Evolutionary conservation across 1,284 basidiomycete genomes (phyloP), one percentile per base, ranked within the genome.

Genomic region (Cerrena zonata): DNA sequence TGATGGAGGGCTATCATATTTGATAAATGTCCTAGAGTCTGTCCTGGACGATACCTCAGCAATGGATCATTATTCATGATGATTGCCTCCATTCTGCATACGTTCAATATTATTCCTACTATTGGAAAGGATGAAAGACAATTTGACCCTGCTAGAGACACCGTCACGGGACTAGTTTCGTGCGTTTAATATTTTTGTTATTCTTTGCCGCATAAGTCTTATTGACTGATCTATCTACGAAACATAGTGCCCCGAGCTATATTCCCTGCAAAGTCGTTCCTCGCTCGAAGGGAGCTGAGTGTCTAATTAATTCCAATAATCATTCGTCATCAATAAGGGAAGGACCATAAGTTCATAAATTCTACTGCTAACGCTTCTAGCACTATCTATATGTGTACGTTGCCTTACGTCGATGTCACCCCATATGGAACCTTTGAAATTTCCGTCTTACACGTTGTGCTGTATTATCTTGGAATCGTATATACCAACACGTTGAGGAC

Each of bases 41-140:
- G 51, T 26, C 51, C 51, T 3, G 51, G 51, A 3, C 25, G 47
- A 39, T 41, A 49, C 19, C 22, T 49, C 5, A 34, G 26, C 26
- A 37, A 51, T 13, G 25, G 30, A 4, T 43, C 52, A 5, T 26
- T 57, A 5, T 55, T 56, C 45, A 42, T 53, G 19, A 47, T 21
- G 19, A 50, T 58, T 39, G 51, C 58, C 4, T 58, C 47, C 2
- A 19, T 52, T 2, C 30, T 59, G 38, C 56, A 58, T 26, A 42
- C 48, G 3, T 53, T 56, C 48, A 27, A 53, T 19, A 53, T 59
- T 41, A 12, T 22, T 0, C 41, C 50, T 5, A 51, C 30, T 34
- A 7, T 34, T 34, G 30, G 30, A 34, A 7, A 53, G 40, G 52
- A 52, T n/a, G 58, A 23, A 7, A 22, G 13, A 18, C 4, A 10